Evolutionary conservation across 352 stramenopile species (phyloP), one percentile per base, ranked within the genome.

Genomic region (Blastocystis hominis): DNA sequence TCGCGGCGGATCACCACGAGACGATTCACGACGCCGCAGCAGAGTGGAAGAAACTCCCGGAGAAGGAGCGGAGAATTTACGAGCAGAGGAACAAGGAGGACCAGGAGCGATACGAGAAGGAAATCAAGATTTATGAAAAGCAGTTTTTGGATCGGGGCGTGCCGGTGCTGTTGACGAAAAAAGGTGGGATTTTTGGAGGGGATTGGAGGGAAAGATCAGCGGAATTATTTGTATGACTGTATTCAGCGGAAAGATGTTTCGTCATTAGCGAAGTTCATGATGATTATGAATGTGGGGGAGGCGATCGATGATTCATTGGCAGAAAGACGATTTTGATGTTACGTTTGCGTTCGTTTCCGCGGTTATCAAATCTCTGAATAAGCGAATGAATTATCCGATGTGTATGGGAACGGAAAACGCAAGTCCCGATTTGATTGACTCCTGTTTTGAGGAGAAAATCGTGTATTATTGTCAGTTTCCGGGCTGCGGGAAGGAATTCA

Each of bases 271-370:
- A 68, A 63, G 10, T 84, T 66, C 47, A 15, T 84, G 30, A 6
- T 66, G 9, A 10, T 84, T n/a, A 63, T 84, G 53, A 40, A 84
- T 30, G 72, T 84, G 10, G 40, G 47, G n/a, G n/a, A 84, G 54
- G 13, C 10, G n/a, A 44, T 30, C 24, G 24, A 1, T 2, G 44
- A 50, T 30, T 30, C 17, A 2, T 2, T 15, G 1, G n/a, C 46
- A 84, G 72, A 66, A 84, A 38, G 72, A 61, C 10, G 42, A 84
- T 64, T 7, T 68, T 2, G 72, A 84, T 46, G 36, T 69, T 34
- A 54, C 72, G 34, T 38, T 84, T 2, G 72, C 72, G 2, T 84
- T 84, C 56, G 72, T 84, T 2, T 50, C 59, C 6, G 72, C 72
- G 9, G 47, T 84, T 4, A 84, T 84, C 13, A 36, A 53, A 5